Evolutionary conservation across 108 stramenopile genomes (phyloP), one percentile per base, ranked within the genome.

Genomic region (Skeletonema tropicum): DNA sequence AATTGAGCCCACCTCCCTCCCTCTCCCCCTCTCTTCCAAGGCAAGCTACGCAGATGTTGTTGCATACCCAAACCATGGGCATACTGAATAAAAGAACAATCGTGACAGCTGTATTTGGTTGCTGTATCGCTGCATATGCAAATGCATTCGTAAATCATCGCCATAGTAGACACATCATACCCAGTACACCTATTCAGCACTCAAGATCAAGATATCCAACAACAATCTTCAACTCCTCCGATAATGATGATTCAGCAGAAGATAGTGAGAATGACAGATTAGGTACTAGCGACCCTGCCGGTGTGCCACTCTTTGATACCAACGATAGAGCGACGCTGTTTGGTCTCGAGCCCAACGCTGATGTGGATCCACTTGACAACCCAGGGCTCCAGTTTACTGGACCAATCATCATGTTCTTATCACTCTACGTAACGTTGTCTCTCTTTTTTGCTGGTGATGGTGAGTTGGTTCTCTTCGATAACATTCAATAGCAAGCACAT

Each of bases 271-370:
- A 5, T 55, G 25, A 3, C 23, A 55, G 52, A 23, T 11, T 23
- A 55, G 52, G 10, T 8, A 25, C 19, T 25, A 10, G 7, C 10
- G 69, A 70, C 66, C 77, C 71, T 26, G 65, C 66, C 11, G 71
- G 42, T 14, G 59, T 59, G 2, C 71, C 77, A 6, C 57, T 72
- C 0, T 66, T 72, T 55, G 77, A 79, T n/a, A 58, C 41, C 41
- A 23, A 71, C 11, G 61, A 62, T 19, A 19, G 36, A 60, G 70
- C 69, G 7, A 81, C 80, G 11, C 26, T 81, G 17, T 81, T 81
- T 49, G 80, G 80, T 5, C 36, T 81, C 17, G 75, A 76, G 31
- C 80, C 80, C 15, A 81, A 81, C 13, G 60, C 74, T 12, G 80
- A 81, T 13, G 3, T 75, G 5, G 74, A 76, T 41, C 32, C 75